These are phyloP conservation scores for Aspergillus sp. DNA, from an alignment of 2,329 filamentous ascomycete species.

Conservation along the genomic window DNA sequence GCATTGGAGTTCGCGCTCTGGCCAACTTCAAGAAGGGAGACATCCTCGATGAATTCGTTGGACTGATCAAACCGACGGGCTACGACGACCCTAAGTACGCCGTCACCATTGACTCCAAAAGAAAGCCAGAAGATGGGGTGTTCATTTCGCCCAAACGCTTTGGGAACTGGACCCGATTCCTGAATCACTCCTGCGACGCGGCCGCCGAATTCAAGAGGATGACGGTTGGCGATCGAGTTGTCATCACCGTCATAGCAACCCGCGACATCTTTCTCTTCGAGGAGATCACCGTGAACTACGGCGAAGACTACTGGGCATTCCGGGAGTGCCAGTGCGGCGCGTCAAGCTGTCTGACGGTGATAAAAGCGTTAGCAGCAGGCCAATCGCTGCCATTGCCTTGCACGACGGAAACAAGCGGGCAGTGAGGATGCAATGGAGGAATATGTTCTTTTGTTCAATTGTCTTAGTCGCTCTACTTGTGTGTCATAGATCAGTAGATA, in stretches of 20 bases:
- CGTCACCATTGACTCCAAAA: slow-evolving; percentile 1
- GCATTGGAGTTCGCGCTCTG: slow-evolving; percentile 25
- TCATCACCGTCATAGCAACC: slow-evolving; percentile 13
- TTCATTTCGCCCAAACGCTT: slow-evolving; percentile 12
- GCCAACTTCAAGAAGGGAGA: slow-evolving; percentile 15
- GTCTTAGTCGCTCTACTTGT: no score
- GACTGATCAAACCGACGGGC: slow-evolving; percentile 10
- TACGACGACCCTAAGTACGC: slow-evolving; percentile 12
- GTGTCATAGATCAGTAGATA: no score
- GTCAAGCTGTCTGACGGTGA: slow-evolving; percentile 1
- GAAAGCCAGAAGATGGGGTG: neutral
- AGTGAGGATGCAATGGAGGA: no score
- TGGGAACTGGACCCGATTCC: slow-evolving; percentile 30
- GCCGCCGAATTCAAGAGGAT: slow-evolving; percentile 10
- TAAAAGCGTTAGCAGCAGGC: no score
- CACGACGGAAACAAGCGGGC: no score
- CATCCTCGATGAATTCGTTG: slow-evolving; percentile 19
- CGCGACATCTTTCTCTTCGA: slow-evolving; percentile 24
- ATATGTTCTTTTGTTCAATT: no score
- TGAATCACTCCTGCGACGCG: slow-evolving; percentile 30
- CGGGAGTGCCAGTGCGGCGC: slow-evolving; percentile 7
- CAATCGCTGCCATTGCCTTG: no score
- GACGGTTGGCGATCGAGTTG: slow-evolving; percentile 14
- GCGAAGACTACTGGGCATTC: slow-evolving; percentile 18
- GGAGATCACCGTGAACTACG: slow-evolving; percentile 29